Percentiles rank a stretch among this genome's conserved stretches.
phyloP scores from a whole-genome alignment of 352 stramenopile species.

The Plasmopara halstedii region DNA sequence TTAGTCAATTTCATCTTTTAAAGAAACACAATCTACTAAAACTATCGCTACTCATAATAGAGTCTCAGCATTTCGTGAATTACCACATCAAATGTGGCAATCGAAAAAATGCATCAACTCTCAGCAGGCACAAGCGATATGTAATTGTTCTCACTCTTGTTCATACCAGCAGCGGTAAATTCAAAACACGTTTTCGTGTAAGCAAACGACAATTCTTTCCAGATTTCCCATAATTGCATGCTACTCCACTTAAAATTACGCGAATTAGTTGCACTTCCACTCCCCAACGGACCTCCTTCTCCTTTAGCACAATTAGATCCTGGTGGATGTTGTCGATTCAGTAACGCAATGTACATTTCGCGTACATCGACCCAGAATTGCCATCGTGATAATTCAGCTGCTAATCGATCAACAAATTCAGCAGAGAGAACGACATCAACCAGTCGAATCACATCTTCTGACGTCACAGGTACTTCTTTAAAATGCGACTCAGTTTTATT shows the following conservation, averaged over 20 bases:
- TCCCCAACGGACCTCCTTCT: constrained; percentile 13
- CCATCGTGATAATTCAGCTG: constrained; percentile 58
- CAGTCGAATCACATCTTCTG: constrained; percentile 64
- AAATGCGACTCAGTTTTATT: constrained; percentile 29
- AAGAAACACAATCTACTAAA: constrained; percentile 1
- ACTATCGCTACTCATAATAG: constrained; percentile 11
- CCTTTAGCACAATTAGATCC: constrained; percentile 6
- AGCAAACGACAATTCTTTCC: constrained; percentile 73
- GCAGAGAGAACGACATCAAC: constrained; percentile 68
- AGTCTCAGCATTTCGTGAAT: constrained; percentile 1
- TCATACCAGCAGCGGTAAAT: constrained; percentile 78
- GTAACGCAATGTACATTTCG: constrained; percentile 60
- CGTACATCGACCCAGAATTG: constrained; percentile 76
- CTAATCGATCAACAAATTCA: constrained; percentile 61
- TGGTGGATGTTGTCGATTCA: constrained; percentile 26
- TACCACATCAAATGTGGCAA: neutral
- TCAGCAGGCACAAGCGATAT: constrained; percentile 25
- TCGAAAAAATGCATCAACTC: constrained; percentile 8
- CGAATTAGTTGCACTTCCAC: constrained; percentile 31
- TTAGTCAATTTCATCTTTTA: constrained; percentile 14
- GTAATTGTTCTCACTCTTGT: constrained; percentile 51
- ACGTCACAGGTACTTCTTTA: constrained; percentile 59
- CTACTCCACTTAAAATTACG: constrained; percentile 72
- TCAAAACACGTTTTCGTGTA: constrained; percentile 81
- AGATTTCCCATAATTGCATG: constrained; percentile 80